Percentiles rank a stretch among this genome's conserved stretches.
These are phyloP conservation scores for Trichophyton rubrum DNA, from an alignment of 2,329 filamentous ascomycete species.

Conservation along the genomic window DNA sequence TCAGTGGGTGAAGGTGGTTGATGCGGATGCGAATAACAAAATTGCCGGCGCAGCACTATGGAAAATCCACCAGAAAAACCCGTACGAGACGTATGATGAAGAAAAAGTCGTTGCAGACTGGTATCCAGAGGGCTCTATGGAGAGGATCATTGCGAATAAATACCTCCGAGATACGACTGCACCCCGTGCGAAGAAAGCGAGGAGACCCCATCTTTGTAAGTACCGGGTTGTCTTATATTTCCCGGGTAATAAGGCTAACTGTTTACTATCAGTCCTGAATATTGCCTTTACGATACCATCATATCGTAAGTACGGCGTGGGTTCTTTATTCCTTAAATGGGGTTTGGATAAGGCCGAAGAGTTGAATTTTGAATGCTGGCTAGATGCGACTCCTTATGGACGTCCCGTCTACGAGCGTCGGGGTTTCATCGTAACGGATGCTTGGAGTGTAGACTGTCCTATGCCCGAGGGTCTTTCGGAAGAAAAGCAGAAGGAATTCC, in stretches of 20 bases:
- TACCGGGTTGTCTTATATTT: background rate
- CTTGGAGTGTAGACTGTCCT: constrained; percentile 4
- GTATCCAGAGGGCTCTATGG: constrained; percentile 21
- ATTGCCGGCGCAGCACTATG: constrained; percentile 21
- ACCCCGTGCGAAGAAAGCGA: constrained; percentile 13
- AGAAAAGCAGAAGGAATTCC: constrained; percentile 9
- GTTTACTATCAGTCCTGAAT: constrained; percentile 14
- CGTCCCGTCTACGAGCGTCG: constrained; percentile 12
- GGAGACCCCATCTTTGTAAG: constrained; percentile 17
- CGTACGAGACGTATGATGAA: constrained; percentile 14
- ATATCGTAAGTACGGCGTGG: constrained; percentile 18
- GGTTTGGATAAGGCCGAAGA: constrained; percentile 19
- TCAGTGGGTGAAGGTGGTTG: constrained; percentile 23
- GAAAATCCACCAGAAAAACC: constrained; percentile 21
- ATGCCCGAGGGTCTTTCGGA: constrained; percentile 9
- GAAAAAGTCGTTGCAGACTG: constrained; percentile 16
- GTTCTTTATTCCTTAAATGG: constrained; percentile 18
- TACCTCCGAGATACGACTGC: constrained; percentile 13
- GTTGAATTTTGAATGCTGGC: constrained; percentile 16
- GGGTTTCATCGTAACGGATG: constrained; percentile 10
- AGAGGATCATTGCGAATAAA: constrained; percentile 14
- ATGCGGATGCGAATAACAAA: constrained; percentile 19
- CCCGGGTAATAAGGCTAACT: background rate
- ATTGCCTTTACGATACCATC: constrained; percentile 18
- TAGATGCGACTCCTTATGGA: constrained; percentile 17